Percentiles rank a stretch among this genome's conserved stretches.
These are phyloP conservation scores for Paecilomyces sp. DNA, from an alignment of 2,329 filamentous ascomycete genomes.

Conservation along the genomic window DNA sequence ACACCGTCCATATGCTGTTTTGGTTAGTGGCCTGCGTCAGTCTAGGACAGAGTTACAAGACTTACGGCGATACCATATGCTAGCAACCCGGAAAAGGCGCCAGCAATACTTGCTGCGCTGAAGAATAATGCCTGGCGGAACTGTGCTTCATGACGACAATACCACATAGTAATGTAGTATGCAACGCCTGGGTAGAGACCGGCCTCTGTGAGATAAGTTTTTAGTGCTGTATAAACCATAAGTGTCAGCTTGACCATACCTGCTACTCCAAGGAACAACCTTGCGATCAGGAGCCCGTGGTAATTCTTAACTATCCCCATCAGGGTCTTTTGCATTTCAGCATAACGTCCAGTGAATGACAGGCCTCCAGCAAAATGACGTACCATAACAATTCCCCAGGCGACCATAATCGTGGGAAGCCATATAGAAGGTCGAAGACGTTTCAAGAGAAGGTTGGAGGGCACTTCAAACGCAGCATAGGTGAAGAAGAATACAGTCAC, in stretches of 20 bases:
- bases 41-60: not conserved
- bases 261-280: conserved; percentile 39
- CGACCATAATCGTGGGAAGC: conserved; percentile 26
- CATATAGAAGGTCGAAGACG: conserved; percentile 23
- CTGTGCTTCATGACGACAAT: conserved; percentile 37
- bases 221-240: not conserved
- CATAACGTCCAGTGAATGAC: not conserved
- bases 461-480: conserved; percentile 15
- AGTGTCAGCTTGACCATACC: not conserved
- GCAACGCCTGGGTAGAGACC: conserved; percentile 37
- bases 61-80: conserved; percentile 43
- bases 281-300: conserved; percentile 38
- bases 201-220: conserved; percentile 20
- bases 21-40: not conserved
- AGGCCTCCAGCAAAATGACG: not conserved
- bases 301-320: conserved; percentile 44
- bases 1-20: conserved; percentile 30
- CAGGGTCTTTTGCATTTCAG: conserved; percentile 27
- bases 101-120: conserved; percentile 41
- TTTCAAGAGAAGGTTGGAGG: conserved; percentile 21
- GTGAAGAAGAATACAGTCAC: conserved; percentile 19
- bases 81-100: conserved; percentile 46
- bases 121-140: conserved; percentile 41
- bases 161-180: conserved; percentile 42
- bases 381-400: conserved; percentile 43